A percentile compares a stretch with the other conserved stretches of the same genome.
Evolutionary conservation across 2,329 filamentous ascomycete genomes (phyloP).

Genomic region (Curvularia spicifera): DNA sequence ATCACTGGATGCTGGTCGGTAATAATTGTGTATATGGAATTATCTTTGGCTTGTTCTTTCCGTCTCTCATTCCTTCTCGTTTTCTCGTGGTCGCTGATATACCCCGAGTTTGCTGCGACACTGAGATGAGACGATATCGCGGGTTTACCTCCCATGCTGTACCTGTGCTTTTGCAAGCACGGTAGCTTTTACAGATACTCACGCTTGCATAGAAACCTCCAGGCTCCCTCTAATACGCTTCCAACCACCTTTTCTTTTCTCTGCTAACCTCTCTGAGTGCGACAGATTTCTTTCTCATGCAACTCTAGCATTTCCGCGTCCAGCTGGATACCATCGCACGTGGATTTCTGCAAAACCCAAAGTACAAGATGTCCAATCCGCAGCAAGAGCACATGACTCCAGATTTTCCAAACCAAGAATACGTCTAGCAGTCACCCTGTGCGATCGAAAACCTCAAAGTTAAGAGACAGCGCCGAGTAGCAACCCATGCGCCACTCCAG

Average conservation of each 20-base stretch:
- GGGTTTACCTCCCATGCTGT: not conserved
- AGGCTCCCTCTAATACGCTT: not conserved
- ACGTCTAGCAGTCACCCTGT: not conserved
- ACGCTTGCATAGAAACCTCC: not conserved
- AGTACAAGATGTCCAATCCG: not conserved
- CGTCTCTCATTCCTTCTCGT: not conserved
- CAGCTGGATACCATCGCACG: not conserved
- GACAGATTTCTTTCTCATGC: not conserved
- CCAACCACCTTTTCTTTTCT: not conserved
- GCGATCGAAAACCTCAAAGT: not conserved
- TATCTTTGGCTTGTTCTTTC: not conserved
- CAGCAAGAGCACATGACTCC: not conserved
- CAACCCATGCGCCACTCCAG: constrained; percentile 16
- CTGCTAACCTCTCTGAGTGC: not conserved
- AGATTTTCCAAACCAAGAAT: not conserved
- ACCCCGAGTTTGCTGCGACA: too few relatives aligned
- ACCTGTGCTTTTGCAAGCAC: not conserved
- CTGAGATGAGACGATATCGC: not conserved
- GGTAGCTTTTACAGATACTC: not conserved
- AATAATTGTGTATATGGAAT: not conserved
- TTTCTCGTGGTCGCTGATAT: not conserved
- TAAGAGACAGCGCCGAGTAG: not conserved
- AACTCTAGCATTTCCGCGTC: not conserved
- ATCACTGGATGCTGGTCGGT: not conserved
- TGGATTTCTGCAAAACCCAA: not conserved